phyloP scores from a whole-genome alignment of 169 alveolate genomes.

The Plasmodium coatneyi region DNA sequence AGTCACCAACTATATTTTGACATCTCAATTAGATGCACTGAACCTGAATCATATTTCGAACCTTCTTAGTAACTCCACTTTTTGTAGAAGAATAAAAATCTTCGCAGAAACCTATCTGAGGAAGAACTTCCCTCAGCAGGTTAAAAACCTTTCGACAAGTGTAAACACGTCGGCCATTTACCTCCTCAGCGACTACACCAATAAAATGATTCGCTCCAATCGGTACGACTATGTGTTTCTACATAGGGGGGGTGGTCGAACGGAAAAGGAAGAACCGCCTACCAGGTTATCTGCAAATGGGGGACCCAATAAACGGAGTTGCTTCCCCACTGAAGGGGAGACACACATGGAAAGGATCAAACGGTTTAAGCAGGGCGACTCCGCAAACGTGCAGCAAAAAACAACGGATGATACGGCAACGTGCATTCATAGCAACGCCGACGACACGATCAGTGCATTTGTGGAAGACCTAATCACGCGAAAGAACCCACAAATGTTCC shows the following conservation, averaged over 20 bases:
- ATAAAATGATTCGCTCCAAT: constrained; percentile 64
- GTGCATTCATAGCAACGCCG: not conserved
- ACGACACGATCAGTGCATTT: not conserved
- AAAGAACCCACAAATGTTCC: not conserved
- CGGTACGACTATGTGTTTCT: constrained; percentile 71
- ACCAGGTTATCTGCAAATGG: not conserved
- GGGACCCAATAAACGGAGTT: not conserved
- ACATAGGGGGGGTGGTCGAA: not conserved
- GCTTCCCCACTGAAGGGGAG: not conserved
- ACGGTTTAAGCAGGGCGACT: not conserved
- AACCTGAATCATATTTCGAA: constrained; percentile 51
- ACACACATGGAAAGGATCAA: not conserved
- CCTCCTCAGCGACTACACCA: constrained; percentile 57
- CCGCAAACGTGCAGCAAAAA: not conserved
- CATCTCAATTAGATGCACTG: constrained; percentile 70
- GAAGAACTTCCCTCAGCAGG: not conserved
- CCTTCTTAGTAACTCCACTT: constrained; percentile 42
- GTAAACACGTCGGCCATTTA: constrained; percentile 59
- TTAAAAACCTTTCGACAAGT: not conserved
- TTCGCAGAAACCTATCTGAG: constrained; percentile 39
- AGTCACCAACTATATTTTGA: constrained; percentile 9
- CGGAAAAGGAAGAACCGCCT: not conserved
- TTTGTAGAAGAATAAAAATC: constrained; percentile 75
- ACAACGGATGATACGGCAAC: not conserved
- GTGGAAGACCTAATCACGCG: not conserved